Evolutionary conservation across 225 moss, liverwort and hornwort genomes (phyloP).

Genomic region (Rhytidiadelphus loreus): DNA sequence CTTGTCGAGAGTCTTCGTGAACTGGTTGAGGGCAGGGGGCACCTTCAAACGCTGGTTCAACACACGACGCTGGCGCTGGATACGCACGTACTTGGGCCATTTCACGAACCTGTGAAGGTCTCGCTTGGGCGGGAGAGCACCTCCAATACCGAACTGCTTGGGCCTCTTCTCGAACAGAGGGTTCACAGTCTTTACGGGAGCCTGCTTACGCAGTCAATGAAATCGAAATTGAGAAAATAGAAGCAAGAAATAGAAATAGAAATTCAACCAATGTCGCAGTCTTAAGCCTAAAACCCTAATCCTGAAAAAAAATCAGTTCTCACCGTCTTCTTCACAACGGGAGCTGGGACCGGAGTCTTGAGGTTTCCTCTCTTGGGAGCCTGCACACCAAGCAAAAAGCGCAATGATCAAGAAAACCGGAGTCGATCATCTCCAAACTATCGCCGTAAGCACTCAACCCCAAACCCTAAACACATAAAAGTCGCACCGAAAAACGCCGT

Average conservation of each 20-base stretch:
- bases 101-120: slow-evolving; percentile 93
- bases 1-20: slow-evolving; percentile 86
- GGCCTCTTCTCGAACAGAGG: slow-evolving; percentile 83
- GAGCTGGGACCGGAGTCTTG: slow-evolving; percentile 49
- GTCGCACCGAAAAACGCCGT: not conserved
- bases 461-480: not conserved
- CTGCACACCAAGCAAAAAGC: not conserved
- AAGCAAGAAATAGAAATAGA: not conserved
- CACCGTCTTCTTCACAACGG: slow-evolving; percentile 48
- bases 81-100: slow-evolving; percentile 97
- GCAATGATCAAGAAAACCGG: not conserved
- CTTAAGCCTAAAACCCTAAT: not conserved
- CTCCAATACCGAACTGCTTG: slow-evolving; percentile 90
- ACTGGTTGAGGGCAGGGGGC: slow-evolving; percentile 87
- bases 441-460: not conserved
- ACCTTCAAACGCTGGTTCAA: slow-evolving; percentile 92
- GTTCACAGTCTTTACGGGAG: slow-evolving; percentile 59
- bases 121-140: slow-evolving; percentile 86
- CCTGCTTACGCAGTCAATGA: not conserved
- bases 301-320: not conserved
- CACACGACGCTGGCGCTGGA: slow-evolving; percentile 87
- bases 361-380: slow-evolving; percentile 75
- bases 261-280: not conserved
- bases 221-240: not conserved
- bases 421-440: not conserved